Base-by-base conservation (phyloP, 1,284 basidiomycete species). In the Ceratobasidium sp. region DNA sequence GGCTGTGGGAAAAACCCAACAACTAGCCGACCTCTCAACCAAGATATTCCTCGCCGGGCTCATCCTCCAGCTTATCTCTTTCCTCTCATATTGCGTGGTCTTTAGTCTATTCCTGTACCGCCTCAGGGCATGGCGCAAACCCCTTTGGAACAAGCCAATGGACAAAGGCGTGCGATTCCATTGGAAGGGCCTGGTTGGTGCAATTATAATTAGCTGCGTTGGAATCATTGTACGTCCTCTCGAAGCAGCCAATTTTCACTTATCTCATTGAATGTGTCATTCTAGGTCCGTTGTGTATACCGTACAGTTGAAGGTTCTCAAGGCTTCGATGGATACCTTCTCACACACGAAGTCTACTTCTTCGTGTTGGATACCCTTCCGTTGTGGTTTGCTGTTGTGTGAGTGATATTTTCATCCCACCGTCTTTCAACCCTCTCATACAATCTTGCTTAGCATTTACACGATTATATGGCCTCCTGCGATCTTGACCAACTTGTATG, bases 11-110 rank as follows among this genome's bases (percentile, higher is more conserved):
- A 43, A 41, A 10, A 34, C n/a, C 28, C 16, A 32, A 10, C 28
- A n/a, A 2, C 12, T 34, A 12, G 23, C 43, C 16, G 50, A 62
- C 4, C 18, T 62, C 16, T 28, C 32, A 30, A 36, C 45, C n/a
- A 67, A 55, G 48, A 58, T 62, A 60, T 58, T 18, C 23, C 21
- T n/a, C 2, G 1, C 12, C 34, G n/a, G 12, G 10, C n/a, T 6
- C 57, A 77, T 77, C 39, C 74, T 78, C 3, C 80, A 81, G 65
- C 78, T 83, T 73, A 79, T 78, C 34, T 79, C 78, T 46, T 83
- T 84, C 77, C 76, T 81, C 71, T 76, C 81, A 69, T 84, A 83
- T 76, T 79, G 80, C 26, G 76, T 77, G 4, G 76, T 83, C 59
- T 81, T 79, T 77, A 76, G 78, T 3, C 73, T 80, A 45, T 82